Conservation (phyloP, 2,329 filamentous ascomycete genomes). For the Verticillium nonalfalfae region DNA sequence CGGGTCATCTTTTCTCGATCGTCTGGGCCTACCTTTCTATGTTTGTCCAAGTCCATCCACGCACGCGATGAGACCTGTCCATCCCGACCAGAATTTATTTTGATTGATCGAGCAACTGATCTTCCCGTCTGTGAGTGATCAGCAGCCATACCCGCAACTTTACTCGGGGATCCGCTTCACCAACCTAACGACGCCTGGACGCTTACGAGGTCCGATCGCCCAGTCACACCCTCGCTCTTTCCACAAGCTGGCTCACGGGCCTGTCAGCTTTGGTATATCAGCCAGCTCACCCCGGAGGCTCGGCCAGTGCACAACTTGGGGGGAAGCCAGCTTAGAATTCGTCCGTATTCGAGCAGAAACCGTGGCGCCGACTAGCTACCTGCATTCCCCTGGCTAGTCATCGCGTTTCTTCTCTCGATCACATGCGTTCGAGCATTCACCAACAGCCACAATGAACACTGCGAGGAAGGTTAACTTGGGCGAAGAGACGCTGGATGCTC, state of each 20-base stretch:
- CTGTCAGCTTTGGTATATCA: background rate
- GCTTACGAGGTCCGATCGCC: background rate
- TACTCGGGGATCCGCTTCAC: background rate
- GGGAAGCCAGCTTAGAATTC: background rate
- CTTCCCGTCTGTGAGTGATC: background rate
- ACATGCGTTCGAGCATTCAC: background rate
- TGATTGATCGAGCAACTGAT: background rate
- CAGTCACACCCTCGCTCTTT: background rate
- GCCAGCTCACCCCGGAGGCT: background rate
- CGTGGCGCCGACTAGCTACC: background rate
- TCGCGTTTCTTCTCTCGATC: background rate
- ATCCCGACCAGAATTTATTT: background rate
- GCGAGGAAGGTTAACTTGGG: background rate
- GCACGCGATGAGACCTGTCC: background rate
- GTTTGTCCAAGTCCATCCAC: background rate
- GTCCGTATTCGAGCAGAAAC: background rate
- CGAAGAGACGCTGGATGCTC: slow-evolving; percentile 38
- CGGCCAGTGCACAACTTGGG: background rate
- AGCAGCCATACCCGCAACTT: background rate
- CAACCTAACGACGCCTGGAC: background rate
- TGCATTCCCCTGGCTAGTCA: background rate
- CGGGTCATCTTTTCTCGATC: background rate
- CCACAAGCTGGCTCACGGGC: background rate
- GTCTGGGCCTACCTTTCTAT: background rate
- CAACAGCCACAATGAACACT: background rate